These are phyloP conservation scores for Colletotrichum kahawae DNA, from an alignment of 2,329 filamentous ascomycete species.

Conservation along the genomic window DNA sequence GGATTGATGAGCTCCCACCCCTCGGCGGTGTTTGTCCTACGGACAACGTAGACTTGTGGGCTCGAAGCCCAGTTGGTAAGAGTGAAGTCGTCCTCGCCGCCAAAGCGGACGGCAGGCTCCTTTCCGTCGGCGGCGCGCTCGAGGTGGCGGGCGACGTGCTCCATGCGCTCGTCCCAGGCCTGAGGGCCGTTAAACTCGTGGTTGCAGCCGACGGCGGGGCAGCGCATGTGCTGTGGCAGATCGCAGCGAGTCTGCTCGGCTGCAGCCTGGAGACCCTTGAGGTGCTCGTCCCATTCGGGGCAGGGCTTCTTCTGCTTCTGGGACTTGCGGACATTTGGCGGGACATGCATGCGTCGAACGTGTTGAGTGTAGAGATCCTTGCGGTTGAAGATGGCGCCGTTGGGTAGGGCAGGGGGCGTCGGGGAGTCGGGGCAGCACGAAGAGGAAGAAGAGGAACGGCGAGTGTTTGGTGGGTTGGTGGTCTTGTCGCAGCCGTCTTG, in stretches of 20 bases:
- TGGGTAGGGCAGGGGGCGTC: slow-evolving; percentile 40
- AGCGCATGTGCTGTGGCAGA: slow-evolving; percentile 64
- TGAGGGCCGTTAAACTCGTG: slow-evolving; percentile 62
- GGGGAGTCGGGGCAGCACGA: background rate
- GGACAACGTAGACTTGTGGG: slow-evolving; percentile 42
- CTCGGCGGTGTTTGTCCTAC: slow-evolving; percentile 19
- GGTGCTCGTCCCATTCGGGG: slow-evolving; percentile 54
- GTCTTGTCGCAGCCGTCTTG: slow-evolving; percentile 58
- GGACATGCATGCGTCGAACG: slow-evolving; percentile 81
- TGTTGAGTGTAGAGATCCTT: slow-evolving; percentile 94
- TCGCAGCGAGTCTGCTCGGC: slow-evolving; percentile 67
- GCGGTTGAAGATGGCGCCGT: slow-evolving; percentile 79
- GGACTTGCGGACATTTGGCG: slow-evolving; percentile 45
- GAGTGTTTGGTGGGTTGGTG: slow-evolving; percentile 24
- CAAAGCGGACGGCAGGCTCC: slow-evolving; percentile 39
- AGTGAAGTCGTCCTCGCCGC: slow-evolving; percentile 39
- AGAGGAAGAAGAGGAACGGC: slow-evolving; percentile 3
- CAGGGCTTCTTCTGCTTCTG: slow-evolving; percentile 38
- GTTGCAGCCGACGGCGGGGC: slow-evolving; percentile 67
- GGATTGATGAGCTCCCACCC: slow-evolving; percentile 39
- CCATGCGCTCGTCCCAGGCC: slow-evolving; percentile 84
- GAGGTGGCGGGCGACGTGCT: slow-evolving; percentile 84
- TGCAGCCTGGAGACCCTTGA: slow-evolving; percentile 60
- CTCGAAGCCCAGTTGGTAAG: slow-evolving; percentile 46
- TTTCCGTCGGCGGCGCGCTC: slow-evolving; percentile 54